A percentile compares a stretch with the other conserved stretches of the same genome.
These are phyloP conservation scores for Ganoderma resinaceum DNA, from an alignment of 1,284 basidiomycete genomes.

Conservation along the genomic window DNA sequence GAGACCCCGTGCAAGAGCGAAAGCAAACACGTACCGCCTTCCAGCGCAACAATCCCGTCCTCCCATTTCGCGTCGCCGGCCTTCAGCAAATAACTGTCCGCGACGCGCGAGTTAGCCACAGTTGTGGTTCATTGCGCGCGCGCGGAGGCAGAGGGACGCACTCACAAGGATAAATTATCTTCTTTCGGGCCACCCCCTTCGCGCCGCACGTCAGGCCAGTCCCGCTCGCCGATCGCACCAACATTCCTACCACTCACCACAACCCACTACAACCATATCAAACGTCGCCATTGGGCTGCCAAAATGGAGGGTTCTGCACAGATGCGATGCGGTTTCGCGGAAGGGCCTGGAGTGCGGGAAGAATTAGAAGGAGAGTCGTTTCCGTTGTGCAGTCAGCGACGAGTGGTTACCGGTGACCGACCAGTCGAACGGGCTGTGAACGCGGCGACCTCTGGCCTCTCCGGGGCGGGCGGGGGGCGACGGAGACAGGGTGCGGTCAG, in stretches of 20 bases:
- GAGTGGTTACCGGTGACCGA: not conserved
- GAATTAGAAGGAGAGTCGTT: constrained; percentile 1
- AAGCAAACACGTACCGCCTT: constrained; percentile 64
- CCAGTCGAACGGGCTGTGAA: constrained; percentile 24
- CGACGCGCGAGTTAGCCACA: not conserved
- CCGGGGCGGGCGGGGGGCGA: not conserved
- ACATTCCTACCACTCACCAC: constrained; percentile 45
- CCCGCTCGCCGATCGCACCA: not conserved
- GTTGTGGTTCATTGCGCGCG: not conserved
- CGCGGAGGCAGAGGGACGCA: constrained; percentile 19
- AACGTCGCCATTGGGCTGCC: constrained; percentile 52
- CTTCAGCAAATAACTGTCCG: constrained; percentile 74
- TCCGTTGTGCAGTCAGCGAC: not conserved
- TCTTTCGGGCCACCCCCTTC: constrained; percentile 75
- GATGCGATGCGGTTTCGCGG: not conserved
- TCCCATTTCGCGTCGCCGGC: constrained; percentile 61
- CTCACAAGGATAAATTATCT: constrained; percentile 76
- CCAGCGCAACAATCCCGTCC: constrained; percentile 73
- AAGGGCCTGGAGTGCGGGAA: too few species aligned
- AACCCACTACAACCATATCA: constrained; percentile 76
- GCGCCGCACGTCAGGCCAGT: not conserved
- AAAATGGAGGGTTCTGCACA: not conserved
- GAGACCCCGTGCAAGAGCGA: not conserved
- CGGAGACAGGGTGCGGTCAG: constrained; percentile 2
- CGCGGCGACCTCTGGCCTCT: constrained; percentile 21